Base-by-base conservation (phyloP, 139 green algal species). In the Penium margaritaceum region DNA sequence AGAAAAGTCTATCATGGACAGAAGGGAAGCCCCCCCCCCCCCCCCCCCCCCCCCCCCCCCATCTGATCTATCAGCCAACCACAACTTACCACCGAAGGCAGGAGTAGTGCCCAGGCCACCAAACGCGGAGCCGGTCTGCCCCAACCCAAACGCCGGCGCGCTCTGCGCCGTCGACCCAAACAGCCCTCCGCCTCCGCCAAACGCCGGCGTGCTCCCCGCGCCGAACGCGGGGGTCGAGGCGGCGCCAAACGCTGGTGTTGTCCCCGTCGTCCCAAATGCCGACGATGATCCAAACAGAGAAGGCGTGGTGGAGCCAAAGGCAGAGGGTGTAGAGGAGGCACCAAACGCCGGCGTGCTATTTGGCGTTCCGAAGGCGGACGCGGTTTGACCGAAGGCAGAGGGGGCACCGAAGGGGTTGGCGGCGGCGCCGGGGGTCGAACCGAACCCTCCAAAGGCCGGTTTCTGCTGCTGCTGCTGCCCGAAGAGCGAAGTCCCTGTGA, bases 331-430 rank as follows among this genome's bases (percentile, higher is more conserved):
- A 24, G 67, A 67, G 12, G 62, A 14, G 34, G 74, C 12, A 19
- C 84, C 81, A 72, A 88, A 88, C 3, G 62, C 67, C 0, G 74
- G 55, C 24, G 66, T 77, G 6, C 70, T 81, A 36, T 29, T 24
- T 54, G 69, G 24, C 1, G 33, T 21, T 15, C 39, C 38, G 24
- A 66, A 47, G 1, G 24, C 29, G 0, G 27, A 17, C 1, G 38
- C 66, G 30, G 67, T 55, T 12, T 75, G 57, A 29, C 69, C 69
- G 38, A 76, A 76, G 30, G 69, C 9, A 14, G 9, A 27, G n/a
- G 64, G 29, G 19, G 57, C 41, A 5, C 54, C 58, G 60, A 76
- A 76, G 29, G 69, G 58, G n/a, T 30, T 76, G 60, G 35, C 35
- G 14, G 73, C 14, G 15, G 5, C 44, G 14, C 46, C 46, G 14